Evolutionary conservation across 441 rosid species (phyloP), one percentile per base, ranked within the genome.

Genomic region (Euphorbia schlechtendalii): DNA sequence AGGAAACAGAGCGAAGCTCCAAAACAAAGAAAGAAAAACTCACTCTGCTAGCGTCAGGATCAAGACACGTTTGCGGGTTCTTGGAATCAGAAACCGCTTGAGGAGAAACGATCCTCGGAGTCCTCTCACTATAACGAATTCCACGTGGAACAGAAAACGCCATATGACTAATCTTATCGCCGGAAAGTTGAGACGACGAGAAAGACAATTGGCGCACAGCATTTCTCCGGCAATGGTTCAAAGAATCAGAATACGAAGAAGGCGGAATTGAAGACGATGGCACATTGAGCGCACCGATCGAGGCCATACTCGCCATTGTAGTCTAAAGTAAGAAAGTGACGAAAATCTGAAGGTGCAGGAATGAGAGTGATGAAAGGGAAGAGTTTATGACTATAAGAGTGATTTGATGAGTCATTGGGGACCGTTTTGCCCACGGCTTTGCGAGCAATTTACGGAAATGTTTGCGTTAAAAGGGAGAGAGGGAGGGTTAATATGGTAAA

Each of bases 11-110:
- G 53, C 7, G 8, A 43, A 11, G 4, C 48, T 43, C n/a, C n/a
- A n/a, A n/a, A n/a, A n/a, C n/a, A n/a, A n/a, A 43, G 8, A 18
- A 45, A 64, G 43, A 40, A 28, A 20, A 45, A 70, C 89, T 80
- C 63, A 88, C 98, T 68, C 92, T 82, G 76, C 98, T 89, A 25
- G 98, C 98, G 72, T 92, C 98, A 57, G 96, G 98, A 73, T 92
- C 98, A 74, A 92, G 98, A 63, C 96, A 92, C 2, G 97, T 92
- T 78, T 86, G 98, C 22, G 98, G 85, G 74, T 83, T 90, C 60
- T 67, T 82, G 17, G 98, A 90, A 75, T 92, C 96, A 1, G 98
- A 90, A 45, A 90, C 98, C 0, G 98, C 98, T 58, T 79, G 83
- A 11, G 98, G 96, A 58, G 92, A 85, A 10, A 88, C 80, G n/a